Conservation (phyloP, 805 yeast species). For the Ogataea corticis region DNA sequence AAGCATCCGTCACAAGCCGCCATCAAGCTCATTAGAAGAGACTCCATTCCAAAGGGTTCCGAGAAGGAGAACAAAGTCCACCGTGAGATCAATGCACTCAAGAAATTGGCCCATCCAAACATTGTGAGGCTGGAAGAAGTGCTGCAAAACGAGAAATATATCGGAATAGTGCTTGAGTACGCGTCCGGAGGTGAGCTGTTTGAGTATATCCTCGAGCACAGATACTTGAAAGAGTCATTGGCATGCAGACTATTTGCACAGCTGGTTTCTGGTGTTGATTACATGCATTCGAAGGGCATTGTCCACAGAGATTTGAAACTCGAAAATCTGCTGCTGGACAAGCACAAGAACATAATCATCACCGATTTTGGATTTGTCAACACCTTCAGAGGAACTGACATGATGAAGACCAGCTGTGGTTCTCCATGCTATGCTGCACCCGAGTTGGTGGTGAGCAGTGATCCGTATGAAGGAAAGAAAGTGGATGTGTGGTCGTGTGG, state of each 20-base stretch:
- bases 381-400: slow-evolving; percentile 68
- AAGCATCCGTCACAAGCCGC: slow-evolving; percentile 84
- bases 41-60: slow-evolving; percentile 81
- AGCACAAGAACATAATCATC: slow-evolving; percentile 80
- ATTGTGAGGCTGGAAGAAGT: slow-evolving; percentile 91
- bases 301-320: slow-evolving; percentile 78
- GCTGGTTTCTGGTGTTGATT: slow-evolving; percentile 88
- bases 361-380: slow-evolving; percentile 96
- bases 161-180: slow-evolving; percentile 94
- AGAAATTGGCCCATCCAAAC: slow-evolving; percentile 87
- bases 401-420: slow-evolving; percentile 95
- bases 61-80: slow-evolving; percentile 87
- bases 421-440: slow-evolving; percentile 99
- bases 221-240: slow-evolving; percentile 79
- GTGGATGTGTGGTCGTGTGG: slow-evolving; percentile 99
- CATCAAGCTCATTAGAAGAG: slow-evolving; percentile 86
- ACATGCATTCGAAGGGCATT: slow-evolving; percentile 78
- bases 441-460: slow-evolving; percentile 83
- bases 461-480: slow-evolving; percentile 87
- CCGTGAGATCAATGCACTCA: slow-evolving; percentile 89
- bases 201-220: slow-evolving; percentile 84
- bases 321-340: slow-evolving; percentile 75
- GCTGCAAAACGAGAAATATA: slow-evolving; percentile 88
- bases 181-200: slow-evolving; percentile 98
- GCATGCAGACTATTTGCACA: slow-evolving; percentile 93